Conservation (phyloP, 176 grass and related monocot species). For the Carex parvula region DNA sequence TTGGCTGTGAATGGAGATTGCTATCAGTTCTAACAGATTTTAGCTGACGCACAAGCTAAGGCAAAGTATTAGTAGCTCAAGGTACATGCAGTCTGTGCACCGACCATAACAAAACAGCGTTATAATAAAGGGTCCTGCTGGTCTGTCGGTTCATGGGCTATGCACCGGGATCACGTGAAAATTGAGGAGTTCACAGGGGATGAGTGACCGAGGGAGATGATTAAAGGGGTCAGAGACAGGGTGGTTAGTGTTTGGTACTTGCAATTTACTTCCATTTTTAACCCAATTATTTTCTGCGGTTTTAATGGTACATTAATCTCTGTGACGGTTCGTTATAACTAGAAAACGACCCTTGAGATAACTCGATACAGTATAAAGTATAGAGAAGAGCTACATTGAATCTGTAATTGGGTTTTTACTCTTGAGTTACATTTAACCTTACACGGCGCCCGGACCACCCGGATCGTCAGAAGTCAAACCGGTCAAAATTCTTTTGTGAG, state of each 20-base stretch:
- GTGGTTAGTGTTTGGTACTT: constrained; percentile 31
- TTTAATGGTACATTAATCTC: neutral
- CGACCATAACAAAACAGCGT: neutral
- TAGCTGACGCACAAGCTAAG: neutral
- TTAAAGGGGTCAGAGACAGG: neutral
- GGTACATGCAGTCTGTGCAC: neutral
- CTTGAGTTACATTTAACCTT: too few relatives aligned
- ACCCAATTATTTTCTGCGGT: neutral
- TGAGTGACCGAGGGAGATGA: neutral
- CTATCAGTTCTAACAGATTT: neutral
- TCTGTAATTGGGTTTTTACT: neutral
- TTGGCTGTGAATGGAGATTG: neutral
- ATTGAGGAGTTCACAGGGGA: too few relatives aligned
- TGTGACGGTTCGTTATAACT: neutral
- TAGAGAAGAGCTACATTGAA: neutral
- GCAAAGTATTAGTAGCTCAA: neutral
- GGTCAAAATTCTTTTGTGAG: constrained; percentile 1
- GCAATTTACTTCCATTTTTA: constrained; percentile 13
- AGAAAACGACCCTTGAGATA: neutral
- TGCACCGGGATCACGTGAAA: neutral
- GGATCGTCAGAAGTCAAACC: constrained; percentile 15
- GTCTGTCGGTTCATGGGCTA: neutral
- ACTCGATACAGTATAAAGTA: neutral
- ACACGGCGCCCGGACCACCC: neutral
- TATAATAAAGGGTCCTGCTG: neutral